Percentiles rank a stretch among this genome's conserved stretches.
Conservation (phyloP, 192 early-diverging fungal species). For the Backusella liffmaniae region DNA sequence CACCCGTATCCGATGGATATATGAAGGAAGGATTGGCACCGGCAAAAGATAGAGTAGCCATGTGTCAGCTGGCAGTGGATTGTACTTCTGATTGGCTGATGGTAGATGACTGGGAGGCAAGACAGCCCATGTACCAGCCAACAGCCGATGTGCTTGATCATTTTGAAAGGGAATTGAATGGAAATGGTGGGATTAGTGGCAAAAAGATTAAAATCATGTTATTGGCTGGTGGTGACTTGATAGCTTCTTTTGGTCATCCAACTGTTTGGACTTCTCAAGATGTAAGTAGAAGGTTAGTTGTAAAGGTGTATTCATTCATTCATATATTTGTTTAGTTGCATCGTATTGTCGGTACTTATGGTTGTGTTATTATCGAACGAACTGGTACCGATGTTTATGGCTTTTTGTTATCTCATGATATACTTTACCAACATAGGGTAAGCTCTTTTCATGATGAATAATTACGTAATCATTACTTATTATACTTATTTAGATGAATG, state of each 20-base stretch:
- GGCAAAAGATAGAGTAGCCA: slow-evolving; percentile 83
- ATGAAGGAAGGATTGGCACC: slow-evolving; percentile 88
- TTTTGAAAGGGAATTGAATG: slow-evolving; percentile 89
- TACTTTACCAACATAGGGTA: slow-evolving; percentile 83
- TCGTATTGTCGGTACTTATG: slow-evolving; percentile 87
- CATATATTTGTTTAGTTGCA: slow-evolving; percentile 37
- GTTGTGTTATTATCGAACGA: slow-evolving; percentile 94
- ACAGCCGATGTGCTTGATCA: slow-evolving; percentile 94
- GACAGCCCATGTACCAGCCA: slow-evolving; percentile 74
- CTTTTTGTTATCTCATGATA: slow-evolving; percentile 88
- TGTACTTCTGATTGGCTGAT: slow-evolving; percentile 89
- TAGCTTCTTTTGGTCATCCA: slow-evolving; percentile 91
- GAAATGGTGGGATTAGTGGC: slow-evolving; percentile 57
- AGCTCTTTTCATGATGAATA: slow-evolving; percentile 6
- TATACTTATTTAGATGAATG: slow-evolving; percentile 63
- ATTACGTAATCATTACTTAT: background rate
- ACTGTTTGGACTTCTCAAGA: slow-evolving; percentile 86
- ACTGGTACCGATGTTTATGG: slow-evolving; percentile 93
- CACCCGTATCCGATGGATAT: slow-evolving; percentile 94
- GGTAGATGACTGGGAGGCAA: slow-evolving; percentile 94
- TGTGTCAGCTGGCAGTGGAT: slow-evolving; percentile 89
- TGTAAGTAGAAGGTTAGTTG: slow-evolving; percentile 47
- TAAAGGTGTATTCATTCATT: background rate
- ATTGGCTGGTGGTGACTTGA: slow-evolving; percentile 95
- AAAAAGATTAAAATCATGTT: slow-evolving; percentile 81